Evolutionary conservation across 2,329 filamentous ascomycete species (phyloP), one percentile per base, ranked within the genome.

Genomic region (Neofusicoccum umdonicola): DNA sequence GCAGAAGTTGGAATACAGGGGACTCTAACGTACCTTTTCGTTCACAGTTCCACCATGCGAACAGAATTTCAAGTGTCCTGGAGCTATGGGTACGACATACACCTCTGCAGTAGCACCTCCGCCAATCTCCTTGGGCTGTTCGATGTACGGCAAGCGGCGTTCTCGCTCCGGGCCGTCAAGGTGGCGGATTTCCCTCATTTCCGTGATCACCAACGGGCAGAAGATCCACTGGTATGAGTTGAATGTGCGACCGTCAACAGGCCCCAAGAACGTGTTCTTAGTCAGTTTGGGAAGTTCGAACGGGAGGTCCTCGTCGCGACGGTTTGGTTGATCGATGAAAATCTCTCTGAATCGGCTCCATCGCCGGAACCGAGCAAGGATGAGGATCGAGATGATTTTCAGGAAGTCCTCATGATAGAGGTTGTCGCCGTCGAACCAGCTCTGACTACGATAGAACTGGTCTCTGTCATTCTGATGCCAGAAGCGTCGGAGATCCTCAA

Each of bases 131-230:
- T 22, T 9, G 8, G 17, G 45, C 4, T 27, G 9, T 11, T 6
- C 8, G 45, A 48, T 22, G 45, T 22, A 48, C 3, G 45, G 45
- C 4, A 48, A n/a, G 6, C 45, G 45, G 9, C 45, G 45, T 27
- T 48, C 17, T 11, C 13, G 8, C 9, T 48, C 17, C 11, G 4
- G 4, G 7, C n/a, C 8, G 17, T 22, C 45, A 17, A 66, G 60
- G n/a, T 47, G n/a, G 52, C 57, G 56, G 6, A 37, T n/a, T 9
- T 57, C 50, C 19, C 52, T 17, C 12, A 19, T 34, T 31, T 63
- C 58, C 31, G 41, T 27, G n/a, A 66, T 66, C 9, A 66, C 50
- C 15, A 66, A 31, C 3, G 64, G 60, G 22, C 64, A 66, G 39
- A 66, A 54, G 7, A 39, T 48, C 60, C 64, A 63, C 47, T 66